A percentile compares a stretch with the other conserved stretches of the same genome.
Conservation (phyloP, 2,329 filamentous ascomycete genomes). For the Coniochaeta sp. region DNA sequence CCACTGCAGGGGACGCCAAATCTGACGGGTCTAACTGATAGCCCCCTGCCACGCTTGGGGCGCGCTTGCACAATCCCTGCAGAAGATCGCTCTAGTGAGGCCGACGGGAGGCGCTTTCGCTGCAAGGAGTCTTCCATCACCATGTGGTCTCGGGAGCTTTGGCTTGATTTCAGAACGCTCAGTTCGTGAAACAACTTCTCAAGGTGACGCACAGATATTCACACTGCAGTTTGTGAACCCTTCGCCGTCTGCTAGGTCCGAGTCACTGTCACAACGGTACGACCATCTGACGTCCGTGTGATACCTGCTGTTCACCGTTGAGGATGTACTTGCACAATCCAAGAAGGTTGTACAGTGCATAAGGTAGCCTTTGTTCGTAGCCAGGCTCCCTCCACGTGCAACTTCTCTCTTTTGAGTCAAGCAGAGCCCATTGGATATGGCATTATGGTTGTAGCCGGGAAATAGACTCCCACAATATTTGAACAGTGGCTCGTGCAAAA, state of each 20-base stretch:
- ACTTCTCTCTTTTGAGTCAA: not conserved
- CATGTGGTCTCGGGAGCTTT: no score
- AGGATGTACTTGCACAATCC: no score
- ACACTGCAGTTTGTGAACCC: not conserved
- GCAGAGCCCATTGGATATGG: not conserved
- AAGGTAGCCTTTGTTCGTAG: not conserved
- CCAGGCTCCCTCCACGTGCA: not conserved
- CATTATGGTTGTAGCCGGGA: not conserved
- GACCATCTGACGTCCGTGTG: not conserved
- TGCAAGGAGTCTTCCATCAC: no score
- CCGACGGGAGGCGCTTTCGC: not conserved
- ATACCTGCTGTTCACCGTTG: not conserved
- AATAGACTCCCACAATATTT: not conserved
- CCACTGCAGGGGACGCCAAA: not conserved
- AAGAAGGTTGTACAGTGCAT: no score
- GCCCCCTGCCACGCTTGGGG: not conserved
- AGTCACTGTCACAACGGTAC: not conserved
- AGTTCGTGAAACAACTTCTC: not conserved
- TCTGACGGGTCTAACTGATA: not conserved
- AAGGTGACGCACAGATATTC: not conserved
- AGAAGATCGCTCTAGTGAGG: not conserved
- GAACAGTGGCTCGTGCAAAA: not conserved
- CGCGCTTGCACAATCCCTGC: not conserved
- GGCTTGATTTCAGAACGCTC: not conserved
- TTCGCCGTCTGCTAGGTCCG: not conserved